These are phyloP conservation scores for Penicillium taxi DNA, from an alignment of 495 filamentous ascomycete genomes.

Conservation along the genomic window DNA sequence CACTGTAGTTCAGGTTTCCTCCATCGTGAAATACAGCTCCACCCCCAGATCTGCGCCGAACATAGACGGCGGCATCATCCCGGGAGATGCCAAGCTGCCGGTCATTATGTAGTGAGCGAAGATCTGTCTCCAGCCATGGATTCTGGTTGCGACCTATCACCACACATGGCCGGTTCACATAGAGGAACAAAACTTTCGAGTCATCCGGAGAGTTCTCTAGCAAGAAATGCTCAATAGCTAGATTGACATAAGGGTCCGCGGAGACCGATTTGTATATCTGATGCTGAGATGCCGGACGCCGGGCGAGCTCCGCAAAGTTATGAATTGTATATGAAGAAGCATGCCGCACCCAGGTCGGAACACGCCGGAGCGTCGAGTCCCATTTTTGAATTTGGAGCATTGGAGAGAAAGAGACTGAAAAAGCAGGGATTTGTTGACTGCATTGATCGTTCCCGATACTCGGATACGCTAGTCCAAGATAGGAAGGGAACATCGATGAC, in stretches of 20 bases:
- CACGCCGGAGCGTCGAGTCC: too few species aligned
- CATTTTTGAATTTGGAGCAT: too few species aligned
- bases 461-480: constrained; percentile 27
- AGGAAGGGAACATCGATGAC: constrained; percentile 22
- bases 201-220: constrained; percentile 60
- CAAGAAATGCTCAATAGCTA: constrained; percentile 90
- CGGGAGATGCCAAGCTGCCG: constrained; percentile 12
- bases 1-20: constrained; percentile 89
- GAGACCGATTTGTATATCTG: constrained; percentile 73
- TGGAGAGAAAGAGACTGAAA: constrained; percentile 13
- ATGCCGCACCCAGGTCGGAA: constrained; percentile 18
- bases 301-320: constrained; percentile 37
- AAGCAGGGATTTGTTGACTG: neutral
- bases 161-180: constrained; percentile 76
- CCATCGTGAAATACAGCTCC: constrained; percentile 89
- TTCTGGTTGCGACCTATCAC: constrained; percentile 96
- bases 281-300: constrained; percentile 40
- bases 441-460: constrained; percentile 19
- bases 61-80: constrained; percentile 45
- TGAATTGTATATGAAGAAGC: constrained; percentile 30
- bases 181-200: constrained; percentile 76
- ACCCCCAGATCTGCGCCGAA: constrained; percentile 78
- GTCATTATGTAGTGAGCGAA: constrained; percentile 46
- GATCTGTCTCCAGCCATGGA: constrained; percentile 86
- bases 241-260: constrained; percentile 77